Conservation (phyloP, 1,284 basidiomycete genomes). For the Cystobasidium pallidum region DNA sequence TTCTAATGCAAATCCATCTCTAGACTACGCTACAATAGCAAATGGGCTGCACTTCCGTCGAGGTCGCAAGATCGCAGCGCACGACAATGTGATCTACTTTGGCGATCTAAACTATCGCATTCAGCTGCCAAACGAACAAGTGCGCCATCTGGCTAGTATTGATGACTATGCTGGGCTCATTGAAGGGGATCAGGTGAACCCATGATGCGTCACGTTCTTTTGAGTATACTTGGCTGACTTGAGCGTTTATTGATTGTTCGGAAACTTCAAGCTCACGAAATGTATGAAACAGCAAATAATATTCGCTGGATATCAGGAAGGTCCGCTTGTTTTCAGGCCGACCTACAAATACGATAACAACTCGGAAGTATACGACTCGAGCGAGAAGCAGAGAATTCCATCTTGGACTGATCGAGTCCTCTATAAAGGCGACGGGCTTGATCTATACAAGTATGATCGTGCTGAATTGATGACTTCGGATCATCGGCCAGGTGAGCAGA, state of each 20-base stretch:
- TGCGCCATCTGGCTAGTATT: slow-evolving; percentile 66
- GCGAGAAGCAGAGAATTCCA: slow-evolving; percentile 93
- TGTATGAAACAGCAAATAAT: slow-evolving; percentile 71
- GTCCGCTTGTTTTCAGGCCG: slow-evolving; percentile 80
- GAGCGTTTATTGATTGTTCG: not conserved
- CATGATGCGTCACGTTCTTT: slow-evolving; percentile 57
- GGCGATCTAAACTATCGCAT: slow-evolving; percentile 96
- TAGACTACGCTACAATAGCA: slow-evolving; percentile 86
- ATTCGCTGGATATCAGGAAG: slow-evolving; percentile 85
- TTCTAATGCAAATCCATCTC: not conserved
- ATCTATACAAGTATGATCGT: slow-evolving; percentile 59
- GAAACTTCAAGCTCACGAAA: slow-evolving; percentile 60
- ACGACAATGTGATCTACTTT: slow-evolving; percentile 90
- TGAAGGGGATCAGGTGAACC: slow-evolving; percentile 72
- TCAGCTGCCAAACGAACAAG: slow-evolving; percentile 78
- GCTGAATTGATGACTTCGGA: slow-evolving; percentile 87
- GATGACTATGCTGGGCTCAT: slow-evolving; percentile 75
- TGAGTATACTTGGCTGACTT: not conserved
- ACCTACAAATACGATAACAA: slow-evolving; percentile 64
- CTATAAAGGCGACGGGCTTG: slow-evolving; percentile 67
- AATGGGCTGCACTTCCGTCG: slow-evolving; percentile 81
- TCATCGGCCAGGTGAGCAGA: slow-evolving; percentile 78
- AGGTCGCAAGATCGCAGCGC: slow-evolving; percentile 83
- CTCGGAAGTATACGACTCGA: slow-evolving; percentile 85
- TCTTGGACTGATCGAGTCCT: slow-evolving; percentile 98